Evolutionary conservation across 139 green algal genomes (phyloP), one percentile per base, ranked within the genome.

Genomic region (Chlorella sp.): DNA sequence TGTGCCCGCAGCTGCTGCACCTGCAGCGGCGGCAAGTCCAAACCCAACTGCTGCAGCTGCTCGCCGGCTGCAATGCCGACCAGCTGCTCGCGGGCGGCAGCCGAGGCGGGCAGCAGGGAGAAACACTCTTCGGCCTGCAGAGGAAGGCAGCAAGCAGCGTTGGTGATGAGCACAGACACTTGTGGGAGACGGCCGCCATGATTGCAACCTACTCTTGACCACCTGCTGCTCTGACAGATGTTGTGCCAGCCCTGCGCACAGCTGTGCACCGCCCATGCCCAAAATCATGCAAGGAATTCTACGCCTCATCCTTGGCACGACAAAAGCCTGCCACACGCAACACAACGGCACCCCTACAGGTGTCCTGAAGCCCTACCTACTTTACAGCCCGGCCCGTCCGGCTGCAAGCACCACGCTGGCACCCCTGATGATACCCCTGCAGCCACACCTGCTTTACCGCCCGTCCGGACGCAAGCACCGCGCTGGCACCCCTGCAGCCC

Each of bases 111-210:
- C 53, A 93, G 61, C 60, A 93, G 34, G 2, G 68, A 40, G 28
- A 93, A 81, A 60, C 91, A 89, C 34, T 92, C 77, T 40, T 86
- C 69, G 1, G 89, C 91, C 90, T 92, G 86, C 71, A 91, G 2
- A 30, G 2, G 14, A 5, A 5, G 5, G 14, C 19, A 48, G 24
- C 24, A 48, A 34, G 73, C 18, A 24, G 15, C 24, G 2, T 36
- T 2, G 42, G 42, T 21, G 26, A 71, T 28, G 11, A 71, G 64
- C 64, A 5, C 7, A 71, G 64, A 2, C 64, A 14, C 64, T 30
- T 2, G 64, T 9, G 48, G 48, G 48, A 57, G 48, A 9, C 48
- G 5, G 3, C 39, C 21, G 69, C 4, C 30, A 77, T 77, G 69
- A 19, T 18, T 9, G 11, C 64, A 71, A 30, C 5, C 9, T 57